Conservation (phyloP, 2,329 filamentous ascomycete genomes). For the Fusarium newnesense region DNA sequence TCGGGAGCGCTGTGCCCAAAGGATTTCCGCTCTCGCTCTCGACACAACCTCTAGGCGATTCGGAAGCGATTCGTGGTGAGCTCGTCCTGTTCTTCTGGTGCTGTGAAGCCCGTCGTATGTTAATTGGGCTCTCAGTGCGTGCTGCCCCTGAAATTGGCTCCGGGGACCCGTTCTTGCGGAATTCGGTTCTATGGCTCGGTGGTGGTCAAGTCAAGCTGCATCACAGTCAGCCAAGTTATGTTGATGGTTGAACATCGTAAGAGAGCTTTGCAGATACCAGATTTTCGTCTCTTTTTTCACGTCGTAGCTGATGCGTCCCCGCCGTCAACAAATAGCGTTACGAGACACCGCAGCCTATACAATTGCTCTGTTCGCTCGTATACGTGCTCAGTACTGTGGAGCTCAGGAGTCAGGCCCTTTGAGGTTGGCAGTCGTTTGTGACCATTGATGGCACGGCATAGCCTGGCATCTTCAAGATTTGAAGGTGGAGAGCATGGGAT, state of each 20-base stretch:
- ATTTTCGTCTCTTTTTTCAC: neutral
- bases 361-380: no score
- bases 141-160: neutral
- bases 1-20: neutral
- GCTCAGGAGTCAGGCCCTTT: neutral
- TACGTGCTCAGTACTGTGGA: fast-evolving
- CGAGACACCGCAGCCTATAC: fast-evolving
- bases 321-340: neutral
- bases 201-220: neutral
- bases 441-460: no score
- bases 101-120: neutral
- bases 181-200: neutral
- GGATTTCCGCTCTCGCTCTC: neutral
- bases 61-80: fast-evolving
- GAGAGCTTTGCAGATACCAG: neutral
- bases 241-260: fast-evolving
- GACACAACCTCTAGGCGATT: neutral
- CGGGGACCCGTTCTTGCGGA: no score
- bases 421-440: neutral
- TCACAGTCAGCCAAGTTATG: neutral
- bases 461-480: neutral
- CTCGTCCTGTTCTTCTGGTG: neutral
- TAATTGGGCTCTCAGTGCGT: neutral
- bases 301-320: neutral
- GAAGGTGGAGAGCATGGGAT: neutral